phyloP scores from a whole-genome alignment of 2,329 filamentous ascomycete species.

The Coniella lustricola region DNA sequence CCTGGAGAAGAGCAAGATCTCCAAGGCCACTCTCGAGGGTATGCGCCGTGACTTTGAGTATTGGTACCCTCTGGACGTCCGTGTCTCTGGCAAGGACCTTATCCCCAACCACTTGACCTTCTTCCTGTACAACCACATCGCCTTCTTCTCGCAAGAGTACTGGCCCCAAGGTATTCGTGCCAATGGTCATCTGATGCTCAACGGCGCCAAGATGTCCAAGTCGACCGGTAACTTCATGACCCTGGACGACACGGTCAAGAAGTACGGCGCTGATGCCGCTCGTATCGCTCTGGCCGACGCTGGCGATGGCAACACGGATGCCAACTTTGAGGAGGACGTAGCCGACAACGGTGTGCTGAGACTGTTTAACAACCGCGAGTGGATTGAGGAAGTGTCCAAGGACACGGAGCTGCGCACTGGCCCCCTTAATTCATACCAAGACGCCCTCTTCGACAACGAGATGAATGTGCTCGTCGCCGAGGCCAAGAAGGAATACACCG shows the following conservation, averaged over 20 bases:
- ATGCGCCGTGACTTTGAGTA: slow-evolving; percentile 94
- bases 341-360: slow-evolving; percentile 88
- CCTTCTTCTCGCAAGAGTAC: slow-evolving; percentile 79
- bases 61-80: slow-evolving; percentile 89
- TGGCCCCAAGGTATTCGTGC: slow-evolving; percentile 82
- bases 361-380: slow-evolving; percentile 71
- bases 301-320: slow-evolving; percentile 88
- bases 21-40: slow-evolving; percentile 63
- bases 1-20: slow-evolving; percentile 59
- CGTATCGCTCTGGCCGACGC: slow-evolving; percentile 49
- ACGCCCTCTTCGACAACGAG: slow-evolving; percentile 88
- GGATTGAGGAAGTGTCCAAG: slow-evolving; percentile 79
- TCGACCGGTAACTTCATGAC: slow-evolving; percentile 97
- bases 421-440: slow-evolving; percentile 69
- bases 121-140: slow-evolving; percentile 88
- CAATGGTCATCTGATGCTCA: slow-evolving; percentile 90
- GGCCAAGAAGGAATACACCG: slow-evolving; percentile 69
- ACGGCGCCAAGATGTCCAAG: slow-evolving; percentile 98
- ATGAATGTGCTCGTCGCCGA: slow-evolving; percentile 78
- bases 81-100: slow-evolving; percentile 85
- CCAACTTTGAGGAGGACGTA: slow-evolving; percentile 94
- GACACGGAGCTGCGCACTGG: slow-evolving; percentile 71
- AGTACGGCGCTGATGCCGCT: slow-evolving; percentile 84
- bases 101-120: slow-evolving; percentile 93
- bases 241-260: slow-evolving; percentile 73